Base-by-base conservation (phyloP, 139 green algal genomes). In the Haematococcus sp. region DNA sequence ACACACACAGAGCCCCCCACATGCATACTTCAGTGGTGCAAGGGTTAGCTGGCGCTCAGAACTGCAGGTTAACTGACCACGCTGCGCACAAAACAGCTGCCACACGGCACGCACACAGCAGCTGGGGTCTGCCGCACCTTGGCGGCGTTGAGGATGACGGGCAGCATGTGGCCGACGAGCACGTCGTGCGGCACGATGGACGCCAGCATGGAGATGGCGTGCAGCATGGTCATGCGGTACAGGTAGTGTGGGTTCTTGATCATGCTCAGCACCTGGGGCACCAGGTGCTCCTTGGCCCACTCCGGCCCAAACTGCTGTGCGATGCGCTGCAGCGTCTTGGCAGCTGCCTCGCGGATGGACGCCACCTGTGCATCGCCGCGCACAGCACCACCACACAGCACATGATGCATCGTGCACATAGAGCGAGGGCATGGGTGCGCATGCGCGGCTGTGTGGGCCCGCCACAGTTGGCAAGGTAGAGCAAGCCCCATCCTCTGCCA, bases 161-260 rank as follows among this genome's bases (percentile, higher is more conserved):
- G 95, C 76, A 99, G 84, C 83, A 99, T 94, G 55, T 71, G 81
- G 70, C 78, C 81, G 76, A 86, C 87, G 1, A 97, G 87, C 28
- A 93, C 88, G 59, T 98, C 96, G n/a, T 76, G 76, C 33, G 71
- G 74, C 17, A 99, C 91, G 7, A 88, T 83, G 11, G 85, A 82
- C 11, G 95, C 90, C 27, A 99, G 87, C 43, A 88, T 77, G 30
- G 84, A 85, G 31, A 99, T 88, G 15, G 93, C 86, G 2, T 73
- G 73, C 17, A 99, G 84, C 31, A 97, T 84, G 11, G 94, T 99
- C 88, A 97, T 97, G 58, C 96, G 88, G 86, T 98, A 96, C 61
- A 99, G 83, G 87, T 99, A 99, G 84, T 98, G 93, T 11, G 87
- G 84, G 78, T 82, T 86, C 61, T 81, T 70, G 30, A 81, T 75